phyloP scores from a whole-genome alignment of 2,329 filamentous ascomycete species.

The Neurospora sp. region DNA sequence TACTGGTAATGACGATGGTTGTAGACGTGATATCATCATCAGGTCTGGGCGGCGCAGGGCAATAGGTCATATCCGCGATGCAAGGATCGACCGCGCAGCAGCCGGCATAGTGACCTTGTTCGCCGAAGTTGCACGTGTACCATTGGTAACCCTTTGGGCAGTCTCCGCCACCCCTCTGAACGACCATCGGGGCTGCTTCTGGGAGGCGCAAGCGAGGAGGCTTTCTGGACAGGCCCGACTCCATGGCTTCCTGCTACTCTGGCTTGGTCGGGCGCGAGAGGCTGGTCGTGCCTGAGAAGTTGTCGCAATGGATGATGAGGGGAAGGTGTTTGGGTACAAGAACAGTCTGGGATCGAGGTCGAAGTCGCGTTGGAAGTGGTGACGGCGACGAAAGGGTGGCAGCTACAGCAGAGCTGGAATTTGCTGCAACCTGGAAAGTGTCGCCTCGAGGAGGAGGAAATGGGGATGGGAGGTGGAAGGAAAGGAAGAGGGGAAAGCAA shows the following conservation, averaged over 20 bases:
- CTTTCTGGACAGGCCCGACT: neutral
- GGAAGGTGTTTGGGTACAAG: neutral
- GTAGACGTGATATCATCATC: neutral
- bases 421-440: neutral
- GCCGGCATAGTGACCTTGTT: conserved; percentile 8
- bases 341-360: neutral
- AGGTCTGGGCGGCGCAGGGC: conserved; percentile 17
- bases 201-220: neutral
- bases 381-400: neutral
- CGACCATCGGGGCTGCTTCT: neutral
- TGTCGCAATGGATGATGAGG: neutral
- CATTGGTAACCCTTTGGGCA: conserved; percentile 9
- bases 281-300: neutral
- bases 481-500: neutral
- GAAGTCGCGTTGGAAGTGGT: neutral
- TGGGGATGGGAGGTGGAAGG: neutral
- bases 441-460: neutral
- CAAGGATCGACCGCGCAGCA: conserved; percentile 40
- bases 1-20: no score
- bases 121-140: neutral
- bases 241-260: neutral
- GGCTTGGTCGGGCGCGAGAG: neutral
- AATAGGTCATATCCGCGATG: conserved; percentile 16
- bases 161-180: neutral
- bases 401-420: neutral